phyloP scores from a whole-genome alignment of 1,139 yeast genomes.

The Candida labiduridarum region DNA sequence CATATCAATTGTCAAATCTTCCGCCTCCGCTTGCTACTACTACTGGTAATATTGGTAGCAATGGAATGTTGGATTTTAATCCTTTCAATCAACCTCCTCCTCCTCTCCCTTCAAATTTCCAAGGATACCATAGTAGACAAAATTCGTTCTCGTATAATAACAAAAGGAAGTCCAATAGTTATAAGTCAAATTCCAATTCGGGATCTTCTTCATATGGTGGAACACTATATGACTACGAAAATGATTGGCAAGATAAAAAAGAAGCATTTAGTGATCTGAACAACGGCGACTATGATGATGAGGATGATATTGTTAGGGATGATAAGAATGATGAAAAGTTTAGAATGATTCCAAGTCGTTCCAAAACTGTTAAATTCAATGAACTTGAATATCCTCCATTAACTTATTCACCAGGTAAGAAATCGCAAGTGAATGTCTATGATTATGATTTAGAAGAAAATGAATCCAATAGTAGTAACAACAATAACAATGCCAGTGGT shows the following conservation, averaged over 20 bases:
- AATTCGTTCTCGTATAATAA: not conserved
- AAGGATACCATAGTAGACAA: not conserved
- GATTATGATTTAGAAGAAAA: conserved; percentile 18
- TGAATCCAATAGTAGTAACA: conserved; percentile 12
- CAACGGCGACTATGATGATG: not conserved
- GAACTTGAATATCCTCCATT: conserved; percentile 41
- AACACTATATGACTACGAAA: not conserved
- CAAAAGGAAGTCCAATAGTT: too few relatives aligned
- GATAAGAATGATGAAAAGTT: not conserved
- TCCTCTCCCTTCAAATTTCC: not conserved
- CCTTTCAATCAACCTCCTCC: not conserved
- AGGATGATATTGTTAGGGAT: not conserved
- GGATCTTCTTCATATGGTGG: not conserved
- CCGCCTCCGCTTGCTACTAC: not conserved
- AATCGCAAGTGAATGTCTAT: conserved; percentile 23
- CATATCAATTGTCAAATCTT: not conserved
- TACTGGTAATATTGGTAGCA: too few relatives aligned
- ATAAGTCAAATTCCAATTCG: not conserved
- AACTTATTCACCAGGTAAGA: conserved; percentile 32
- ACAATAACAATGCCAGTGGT: not conserved
- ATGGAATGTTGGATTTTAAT: not conserved
- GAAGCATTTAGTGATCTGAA: not conserved
- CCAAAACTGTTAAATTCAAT: conserved; percentile 35
- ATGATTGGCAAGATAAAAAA: not conserved
- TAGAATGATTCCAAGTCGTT: not conserved